A percentile compares a stretch with the other conserved stretches of the same genome.
These are phyloP conservation scores for Dianthus caryophyllus DNA, from an alignment of 148 eudicot species.

Conservation along the genomic window DNA sequence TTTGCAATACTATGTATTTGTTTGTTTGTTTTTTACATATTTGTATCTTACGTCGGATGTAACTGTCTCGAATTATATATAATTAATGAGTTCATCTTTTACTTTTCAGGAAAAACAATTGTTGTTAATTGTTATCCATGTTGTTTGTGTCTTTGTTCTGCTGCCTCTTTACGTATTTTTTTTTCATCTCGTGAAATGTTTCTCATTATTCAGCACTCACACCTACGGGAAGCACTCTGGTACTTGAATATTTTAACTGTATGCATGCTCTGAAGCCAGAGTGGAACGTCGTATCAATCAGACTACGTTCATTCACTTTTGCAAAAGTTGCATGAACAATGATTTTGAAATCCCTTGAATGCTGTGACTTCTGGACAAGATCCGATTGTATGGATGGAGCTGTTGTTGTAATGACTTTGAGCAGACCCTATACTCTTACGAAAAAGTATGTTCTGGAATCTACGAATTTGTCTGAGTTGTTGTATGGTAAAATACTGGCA, in stretches of 20 bases:
- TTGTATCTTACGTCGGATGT: too few species aligned
- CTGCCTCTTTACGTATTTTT: too few species aligned
- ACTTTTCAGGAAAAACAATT: too few species aligned
- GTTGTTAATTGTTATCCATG: too few species aligned
- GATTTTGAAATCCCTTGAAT: constrained; percentile 15
- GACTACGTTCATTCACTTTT: background rate
- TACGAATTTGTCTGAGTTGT: constrained; percentile 80
- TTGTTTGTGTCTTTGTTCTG: too few species aligned
- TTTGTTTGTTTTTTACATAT: too few species aligned
- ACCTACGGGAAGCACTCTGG: background rate
- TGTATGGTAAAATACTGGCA: constrained; percentile 44
- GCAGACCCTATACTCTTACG: constrained; percentile 79
- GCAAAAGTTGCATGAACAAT: background rate
- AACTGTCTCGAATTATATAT: too few species aligned
- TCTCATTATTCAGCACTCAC: background rate
- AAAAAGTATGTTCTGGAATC: constrained; percentile 78
- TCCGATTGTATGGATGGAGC: constrained; percentile 96
- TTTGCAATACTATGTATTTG: too few species aligned
- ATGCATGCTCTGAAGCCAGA: background rate
- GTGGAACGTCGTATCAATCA: background rate
- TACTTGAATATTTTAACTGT: background rate
- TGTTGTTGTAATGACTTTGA: constrained; percentile 91
- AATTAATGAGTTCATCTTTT: too few species aligned
- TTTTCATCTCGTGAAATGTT: too few species aligned
- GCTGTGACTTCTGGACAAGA: constrained; percentile 96